Evolutionary conservation across 148 eudicot genomes (phyloP).

Genomic region (Rhododendron ferrugineum): DNA sequence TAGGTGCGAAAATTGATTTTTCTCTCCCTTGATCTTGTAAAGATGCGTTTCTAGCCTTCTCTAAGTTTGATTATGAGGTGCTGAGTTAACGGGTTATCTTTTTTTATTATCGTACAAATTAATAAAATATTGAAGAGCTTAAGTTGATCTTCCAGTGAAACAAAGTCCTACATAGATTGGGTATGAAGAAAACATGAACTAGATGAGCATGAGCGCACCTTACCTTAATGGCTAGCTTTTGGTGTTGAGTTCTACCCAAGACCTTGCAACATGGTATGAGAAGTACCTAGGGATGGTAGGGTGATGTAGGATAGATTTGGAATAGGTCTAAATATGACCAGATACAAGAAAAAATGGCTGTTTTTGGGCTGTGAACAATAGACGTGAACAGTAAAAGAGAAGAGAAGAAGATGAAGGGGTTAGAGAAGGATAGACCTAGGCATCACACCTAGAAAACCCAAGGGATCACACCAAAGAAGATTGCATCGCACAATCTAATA

Average conservation of each 20-base stretch:
- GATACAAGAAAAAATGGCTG: too few species aligned
- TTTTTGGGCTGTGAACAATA: too few species aligned
- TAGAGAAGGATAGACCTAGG: too few species aligned
- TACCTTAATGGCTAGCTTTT: not conserved
- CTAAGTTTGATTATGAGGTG: constrained; percentile 1
- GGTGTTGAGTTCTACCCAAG: not conserved
- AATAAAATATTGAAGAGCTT: not conserved
- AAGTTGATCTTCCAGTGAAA: not conserved
- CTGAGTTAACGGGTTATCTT: not conserved
- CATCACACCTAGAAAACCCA: too few species aligned
- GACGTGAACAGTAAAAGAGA: too few species aligned
- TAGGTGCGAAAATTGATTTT: not conserved
- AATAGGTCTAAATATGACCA: too few species aligned
- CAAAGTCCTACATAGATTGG: not conserved
- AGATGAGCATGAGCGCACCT: not conserved
- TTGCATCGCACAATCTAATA: too few species aligned
- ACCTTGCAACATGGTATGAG: not conserved
- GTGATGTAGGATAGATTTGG: not conserved
- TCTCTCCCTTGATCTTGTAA: not conserved
- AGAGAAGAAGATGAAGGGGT: too few species aligned
- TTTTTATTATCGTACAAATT: not conserved
- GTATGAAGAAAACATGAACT: not conserved
- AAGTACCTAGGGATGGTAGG: not conserved
- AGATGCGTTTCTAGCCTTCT: not conserved
- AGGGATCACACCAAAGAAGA: too few species aligned